phyloP scores from a whole-genome alignment of 2,329 filamentous ascomycete genomes.

The Talaromyces sp. region DNA sequence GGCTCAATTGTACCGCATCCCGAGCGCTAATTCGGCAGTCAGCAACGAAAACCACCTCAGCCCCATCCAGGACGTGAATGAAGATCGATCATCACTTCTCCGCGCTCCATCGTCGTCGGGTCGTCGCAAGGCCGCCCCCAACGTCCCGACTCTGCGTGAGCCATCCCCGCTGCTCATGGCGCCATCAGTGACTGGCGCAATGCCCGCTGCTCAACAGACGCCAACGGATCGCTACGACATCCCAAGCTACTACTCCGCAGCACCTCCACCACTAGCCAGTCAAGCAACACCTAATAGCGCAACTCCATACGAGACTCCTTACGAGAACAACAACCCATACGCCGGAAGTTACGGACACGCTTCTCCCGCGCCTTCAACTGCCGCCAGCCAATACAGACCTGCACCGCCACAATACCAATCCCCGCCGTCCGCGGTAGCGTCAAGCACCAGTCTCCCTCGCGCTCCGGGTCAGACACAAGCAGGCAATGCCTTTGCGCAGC shows the following conservation, averaged over 20 bases:
- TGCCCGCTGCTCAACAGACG: constrained; percentile 1
- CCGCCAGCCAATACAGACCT: constrained; percentile 10
- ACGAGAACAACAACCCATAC: constrained; percentile 16
- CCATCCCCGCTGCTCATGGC: constrained; percentile 8
- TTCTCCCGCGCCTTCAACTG: constrained; percentile 2
- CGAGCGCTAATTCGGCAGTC: constrained; percentile 24
- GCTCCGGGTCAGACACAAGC: not conserved
- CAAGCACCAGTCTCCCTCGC: not conserved
- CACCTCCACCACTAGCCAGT: not conserved
- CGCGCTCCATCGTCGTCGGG: constrained; percentile 42
- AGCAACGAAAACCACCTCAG: constrained; percentile 20
- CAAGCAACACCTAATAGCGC: not conserved
- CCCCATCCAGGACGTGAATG: not conserved
- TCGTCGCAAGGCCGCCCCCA: constrained; percentile 31
- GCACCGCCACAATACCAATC: constrained; percentile 16
- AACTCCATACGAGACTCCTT: not conserved
- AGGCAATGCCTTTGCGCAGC: constrained; percentile 26
- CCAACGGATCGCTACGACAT: constrained; percentile 18
- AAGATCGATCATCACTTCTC: constrained; percentile 28
- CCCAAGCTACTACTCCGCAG: constrained; percentile 18
- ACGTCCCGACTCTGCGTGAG: constrained; percentile 11
- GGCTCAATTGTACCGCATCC: constrained; percentile 27
- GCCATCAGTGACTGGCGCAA: constrained; percentile 1
- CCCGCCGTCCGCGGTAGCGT: not conserved
- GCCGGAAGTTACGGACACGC: not conserved